These are phyloP conservation scores for Astragalus membranaceus DNA, from an alignment of 306 rosid species.

Conservation along the genomic window DNA sequence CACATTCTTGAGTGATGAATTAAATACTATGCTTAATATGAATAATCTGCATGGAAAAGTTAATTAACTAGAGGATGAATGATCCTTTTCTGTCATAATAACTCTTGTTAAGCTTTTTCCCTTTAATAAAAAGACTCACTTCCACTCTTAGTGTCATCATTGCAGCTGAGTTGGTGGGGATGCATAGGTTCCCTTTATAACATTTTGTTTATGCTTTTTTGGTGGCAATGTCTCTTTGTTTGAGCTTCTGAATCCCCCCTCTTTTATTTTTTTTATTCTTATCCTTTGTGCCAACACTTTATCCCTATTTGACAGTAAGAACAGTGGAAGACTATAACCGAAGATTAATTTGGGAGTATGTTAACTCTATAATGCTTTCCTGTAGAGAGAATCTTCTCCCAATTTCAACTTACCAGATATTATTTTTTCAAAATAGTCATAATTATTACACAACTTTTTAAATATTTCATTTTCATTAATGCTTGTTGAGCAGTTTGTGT, in stretches of 20 bases:
- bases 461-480: no score
- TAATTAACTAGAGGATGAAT: constrained; percentile 13
- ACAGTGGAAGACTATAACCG: not conserved
- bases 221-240: constrained; percentile 46
- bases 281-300: constrained; percentile 29
- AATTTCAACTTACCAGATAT: no score
- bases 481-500: no score
- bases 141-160: constrained; percentile 56
- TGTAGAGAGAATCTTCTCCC: no score
- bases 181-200: constrained; percentile 30
- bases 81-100: constrained; percentile 30
- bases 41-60: constrained; percentile 33
- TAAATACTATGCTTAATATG: not conserved
- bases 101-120: constrained; percentile 28
- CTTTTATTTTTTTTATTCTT: constrained; percentile 20
- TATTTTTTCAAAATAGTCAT: no score
- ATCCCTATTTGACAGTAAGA: constrained; percentile 31
- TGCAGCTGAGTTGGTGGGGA: constrained; percentile 48
- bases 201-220: constrained; percentile 26
- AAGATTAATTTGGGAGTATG: not conserved
- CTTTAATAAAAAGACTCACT: constrained; percentile 33
- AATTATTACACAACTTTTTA: no score
- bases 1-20: constrained; percentile 15
- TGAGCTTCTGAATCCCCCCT: constrained; percentile 31
- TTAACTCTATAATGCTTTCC: not conserved